Base-by-base conservation (phyloP, 2,329 filamentous ascomycete genomes). In the Claviceps paspali region DNA sequence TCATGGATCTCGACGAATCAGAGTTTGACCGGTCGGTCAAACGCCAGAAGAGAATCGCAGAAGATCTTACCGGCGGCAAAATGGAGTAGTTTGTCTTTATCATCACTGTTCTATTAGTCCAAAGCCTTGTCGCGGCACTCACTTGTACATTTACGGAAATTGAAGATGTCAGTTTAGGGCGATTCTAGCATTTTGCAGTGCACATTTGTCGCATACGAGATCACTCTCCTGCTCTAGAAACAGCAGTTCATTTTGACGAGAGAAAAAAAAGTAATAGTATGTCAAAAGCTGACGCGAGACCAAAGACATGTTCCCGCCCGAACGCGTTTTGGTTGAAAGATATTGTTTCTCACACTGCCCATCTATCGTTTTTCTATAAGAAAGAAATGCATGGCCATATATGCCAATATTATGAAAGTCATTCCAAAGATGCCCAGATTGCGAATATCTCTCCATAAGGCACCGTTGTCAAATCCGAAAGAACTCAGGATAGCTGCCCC, bases 401-500 rank as follows among this genome's bases (percentile, higher is more conserved):
- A 98, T 6, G 91, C 88, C 46, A 96, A 65, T 31, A 95, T 61
- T 34, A 96, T 76, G 52, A 96, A 98, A 0, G 74, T 70, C 0
- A 72, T 79, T 1, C 81, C 85, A 57, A 95, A 92, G 9, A 91
- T 66, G 5, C 74, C 85, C 11, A 98, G 63, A 33, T 84, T 87
- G 36, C 81, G 64, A 19, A 91, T 76, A 57, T 98, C 91, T 31
- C 64, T 63, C 87, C 86, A 95, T 39, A 94, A 68, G 0, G 84
- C 85, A 42, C 77, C 67, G 21, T 87, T 92, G 52, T 94, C 72
- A 56, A 98, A 98, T 1, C 91, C 91, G 56, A 98, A 98, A 0
- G 82, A 85, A 57, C 83, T 93, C 38, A 98, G 63, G 47, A 98
- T 98, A 0, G 86, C 84, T 1, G 88, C 86, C 24, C 91, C 91